Conservation (phyloP, 2,329 filamentous ascomycete genomes). For the Penicillium sp. region DNA sequence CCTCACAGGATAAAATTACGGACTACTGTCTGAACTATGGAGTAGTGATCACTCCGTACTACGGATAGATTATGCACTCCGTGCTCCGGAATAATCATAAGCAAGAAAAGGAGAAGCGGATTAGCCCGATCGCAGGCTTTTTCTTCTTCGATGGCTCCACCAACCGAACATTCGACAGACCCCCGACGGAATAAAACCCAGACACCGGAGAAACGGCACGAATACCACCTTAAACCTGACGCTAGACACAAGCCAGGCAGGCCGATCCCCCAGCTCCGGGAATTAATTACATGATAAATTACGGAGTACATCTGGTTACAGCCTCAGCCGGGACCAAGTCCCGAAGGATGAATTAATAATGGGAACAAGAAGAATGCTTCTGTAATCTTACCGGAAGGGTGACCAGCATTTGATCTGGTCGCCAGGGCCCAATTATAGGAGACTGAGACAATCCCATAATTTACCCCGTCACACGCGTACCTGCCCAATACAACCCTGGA, state of each 20-base stretch:
- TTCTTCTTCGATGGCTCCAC: slow-evolving; percentile 25
- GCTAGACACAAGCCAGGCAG: slow-evolving; percentile 1
- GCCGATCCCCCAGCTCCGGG: background rate
- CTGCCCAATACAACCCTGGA: slow-evolving; percentile 29
- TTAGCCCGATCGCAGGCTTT: background rate
- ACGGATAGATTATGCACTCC: background rate
- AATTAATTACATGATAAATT: background rate
- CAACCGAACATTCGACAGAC: slow-evolving; percentile 29
- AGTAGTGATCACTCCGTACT: too few relatives aligned
- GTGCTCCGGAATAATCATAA: background rate
- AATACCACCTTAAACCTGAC: slow-evolving; percentile 6
- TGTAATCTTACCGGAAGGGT: background rate
- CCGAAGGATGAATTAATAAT: slow-evolving; percentile 6
- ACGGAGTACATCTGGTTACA: background rate
- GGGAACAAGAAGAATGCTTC: background rate
- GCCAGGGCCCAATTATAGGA: background rate
- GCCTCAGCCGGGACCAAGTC: slow-evolving; percentile 1
- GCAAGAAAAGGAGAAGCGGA: background rate
- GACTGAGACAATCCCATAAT: background rate
- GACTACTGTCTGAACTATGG: background rate
- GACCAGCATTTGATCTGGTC: slow-evolving; percentile 15
- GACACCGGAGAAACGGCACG: slow-evolving; percentile 1
- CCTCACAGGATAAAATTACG: too few relatives aligned
- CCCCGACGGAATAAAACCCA: slow-evolving; percentile 17
- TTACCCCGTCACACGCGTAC: slow-evolving; percentile 27